These are phyloP conservation scores for Coemansia sp. DNA, from an alignment of 192 early-diverging fungal genomes.

Conservation along the genomic window DNA sequence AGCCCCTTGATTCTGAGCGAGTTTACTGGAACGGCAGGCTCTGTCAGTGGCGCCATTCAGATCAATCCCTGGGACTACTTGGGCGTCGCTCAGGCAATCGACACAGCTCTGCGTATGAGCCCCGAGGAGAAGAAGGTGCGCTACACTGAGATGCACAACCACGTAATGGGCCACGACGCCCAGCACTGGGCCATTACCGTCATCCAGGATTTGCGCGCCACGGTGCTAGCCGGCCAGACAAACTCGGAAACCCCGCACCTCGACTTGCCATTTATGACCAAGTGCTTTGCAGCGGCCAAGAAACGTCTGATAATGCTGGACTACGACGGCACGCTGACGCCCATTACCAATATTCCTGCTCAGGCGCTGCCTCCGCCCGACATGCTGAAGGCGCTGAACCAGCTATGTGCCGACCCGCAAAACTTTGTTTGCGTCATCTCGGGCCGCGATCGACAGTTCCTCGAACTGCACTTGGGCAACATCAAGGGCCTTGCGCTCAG, in stretches of 20 bases:
- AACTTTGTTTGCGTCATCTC: slow-evolving; percentile 92
- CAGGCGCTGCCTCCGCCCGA: slow-evolving; percentile 77
- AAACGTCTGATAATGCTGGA: slow-evolving; percentile 90
- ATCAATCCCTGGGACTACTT: slow-evolving; percentile 97
- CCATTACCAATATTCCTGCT: slow-evolving; percentile 80
- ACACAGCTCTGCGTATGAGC: slow-evolving; percentile 80
- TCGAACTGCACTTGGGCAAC: slow-evolving; percentile 82
- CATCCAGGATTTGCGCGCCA: slow-evolving; percentile 68
- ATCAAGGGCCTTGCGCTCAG: slow-evolving; percentile 78
- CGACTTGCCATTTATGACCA: slow-evolving; percentile 25
- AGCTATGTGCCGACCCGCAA: slow-evolving; percentile 69
- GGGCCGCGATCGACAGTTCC: slow-evolving; percentile 80
- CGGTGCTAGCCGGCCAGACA: slow-evolving; percentile 43
- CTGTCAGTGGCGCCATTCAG: slow-evolving; percentile 75
- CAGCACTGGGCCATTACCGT: slow-evolving; percentile 85
- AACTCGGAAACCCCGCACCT: slow-evolving; percentile 31
- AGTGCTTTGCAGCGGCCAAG: slow-evolving; percentile 49
- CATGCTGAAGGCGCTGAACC: slow-evolving; percentile 74
- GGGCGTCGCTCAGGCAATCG: slow-evolving; percentile 85
- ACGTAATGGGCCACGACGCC: slow-evolving; percentile 82
- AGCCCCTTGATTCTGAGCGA: slow-evolving; percentile 91
- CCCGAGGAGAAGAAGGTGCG: slow-evolving; percentile 64
- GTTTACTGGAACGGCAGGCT: slow-evolving; percentile 95
- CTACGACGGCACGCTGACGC: slow-evolving; percentile 96
- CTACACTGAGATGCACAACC: slow-evolving; percentile 67